phyloP scores from a whole-genome alignment of 148 eudicot genomes.

The Rhododendron griersonianum region DNA sequence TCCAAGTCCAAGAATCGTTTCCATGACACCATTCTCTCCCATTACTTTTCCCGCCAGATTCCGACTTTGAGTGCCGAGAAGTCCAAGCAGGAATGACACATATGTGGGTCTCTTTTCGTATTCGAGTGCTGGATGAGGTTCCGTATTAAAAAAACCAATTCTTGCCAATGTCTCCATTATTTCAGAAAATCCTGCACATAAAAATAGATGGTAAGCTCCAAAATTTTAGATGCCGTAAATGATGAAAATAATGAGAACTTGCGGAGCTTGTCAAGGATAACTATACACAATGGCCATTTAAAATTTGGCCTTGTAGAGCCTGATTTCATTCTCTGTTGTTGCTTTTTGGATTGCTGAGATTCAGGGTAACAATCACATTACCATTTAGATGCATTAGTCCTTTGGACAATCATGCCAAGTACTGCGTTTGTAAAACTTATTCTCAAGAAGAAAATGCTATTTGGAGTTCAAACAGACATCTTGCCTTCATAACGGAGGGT shows the following conservation, averaged over 20 bases:
- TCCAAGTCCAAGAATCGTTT: constrained; percentile 51
- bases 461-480: constrained; percentile 11
- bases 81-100: constrained; percentile 49
- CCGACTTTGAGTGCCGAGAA: constrained; percentile 40
- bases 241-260: neutral
- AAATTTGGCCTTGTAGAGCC: neutral
- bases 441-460: neutral
- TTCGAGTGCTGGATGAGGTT: constrained; percentile 39
- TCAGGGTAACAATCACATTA: neutral
- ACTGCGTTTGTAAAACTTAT: neutral
- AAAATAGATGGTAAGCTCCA: neutral
- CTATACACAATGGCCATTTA: neutral
- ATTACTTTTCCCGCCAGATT: constrained; percentile 15
- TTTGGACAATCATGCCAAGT: neutral
- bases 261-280: neutral
- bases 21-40: constrained; percentile 52
- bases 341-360: neutral
- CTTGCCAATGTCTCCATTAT: constrained; percentile 81
- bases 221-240: neutral
- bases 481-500: constrained; percentile 93
- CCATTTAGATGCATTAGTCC: neutral
- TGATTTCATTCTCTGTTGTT: neutral
- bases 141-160: constrained; percentile 68
- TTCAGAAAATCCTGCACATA: constrained; percentile 67
- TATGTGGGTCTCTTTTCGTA: constrained; percentile 50